Base-by-base conservation (phyloP, 257 asterid genomes). In the Scutellaria baicalensis region DNA sequence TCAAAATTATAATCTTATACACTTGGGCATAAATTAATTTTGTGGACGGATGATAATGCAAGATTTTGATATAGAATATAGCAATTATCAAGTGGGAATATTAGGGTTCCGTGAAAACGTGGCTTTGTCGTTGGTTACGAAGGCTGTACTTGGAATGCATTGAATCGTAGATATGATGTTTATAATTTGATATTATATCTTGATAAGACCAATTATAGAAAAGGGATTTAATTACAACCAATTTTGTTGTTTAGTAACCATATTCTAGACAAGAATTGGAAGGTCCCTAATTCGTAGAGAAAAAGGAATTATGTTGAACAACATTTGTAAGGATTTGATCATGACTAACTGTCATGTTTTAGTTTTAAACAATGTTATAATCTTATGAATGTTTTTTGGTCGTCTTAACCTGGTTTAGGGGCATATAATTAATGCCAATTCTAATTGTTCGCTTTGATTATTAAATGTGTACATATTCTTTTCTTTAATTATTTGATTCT, bases 81-180 rank as follows among this genome's bases (percentile, higher is more conserved):
- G 33, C 4, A 13, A 44, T 3, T 6, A 14, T 64, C 50, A n/a
- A 42, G 50, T 27, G 31, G 18, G 65, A 56, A 58, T 7, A 54
- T 17, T 43, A 18, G 67, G 60, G 35, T 73, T 66, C 66, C 73
- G 61, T 51, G 45, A 6, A 59, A 74, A 67, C 78, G 67, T 80
- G 82, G 63, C 31, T 8, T 35, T 77, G 78, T 74, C 78, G 80
- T 67, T 75, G 80, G 78, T 81, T 67, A 72, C 16, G 55, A 40
- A 67, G 71, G 45, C 64, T 47, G 73, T 56, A 77, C 70, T 74
- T 65, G 56, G n/a, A 40, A 54, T 54, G 71, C 45, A 75, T 66
- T 72, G 43, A 66, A 59, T 40, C 16, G 43, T 51, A 42, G 35
- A 66, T 36, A 39, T 40, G 64, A 43, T 59, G 55, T 48, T 64